phyloP scores from a whole-genome alignment of 306 rosid species.

The Pterocarpus santalinus region DNA sequence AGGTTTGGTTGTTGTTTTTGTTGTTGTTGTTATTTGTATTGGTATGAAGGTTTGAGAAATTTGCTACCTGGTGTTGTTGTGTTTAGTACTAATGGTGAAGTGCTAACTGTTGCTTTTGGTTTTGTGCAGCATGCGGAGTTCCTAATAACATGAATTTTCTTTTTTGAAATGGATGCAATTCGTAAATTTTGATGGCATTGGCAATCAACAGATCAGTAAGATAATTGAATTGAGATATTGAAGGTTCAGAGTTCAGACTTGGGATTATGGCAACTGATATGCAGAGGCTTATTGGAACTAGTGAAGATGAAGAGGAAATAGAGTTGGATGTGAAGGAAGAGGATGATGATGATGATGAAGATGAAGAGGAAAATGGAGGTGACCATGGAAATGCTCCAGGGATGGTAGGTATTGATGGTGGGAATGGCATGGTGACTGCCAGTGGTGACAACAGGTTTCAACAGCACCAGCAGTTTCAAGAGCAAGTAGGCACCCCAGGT shows the following conservation, averaged over 20 bases:
- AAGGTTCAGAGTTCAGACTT: conserved; percentile 45
- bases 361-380: conserved; percentile 61
- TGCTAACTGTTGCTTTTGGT: conserved; percentile 27
- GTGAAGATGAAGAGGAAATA: conserved; percentile 92
- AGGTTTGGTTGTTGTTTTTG: neutral
- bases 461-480: conserved; percentile 72
- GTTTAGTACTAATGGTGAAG: conserved; percentile 17
- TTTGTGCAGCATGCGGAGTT: conserved; percentile 46
- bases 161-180: conserved; percentile 31
- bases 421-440: conserved; percentile 64
- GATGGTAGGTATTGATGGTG: conserved; percentile 80
- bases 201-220: conserved; percentile 29
- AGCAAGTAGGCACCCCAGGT: conserved; percentile 76
- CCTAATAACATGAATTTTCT: conserved; percentile 16
- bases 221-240: conserved; percentile 32
- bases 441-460: conserved; percentile 67
- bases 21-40: neutral
- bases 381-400: conserved; percentile 52
- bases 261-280: conserved; percentile 78
- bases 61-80: conserved; percentile 15
- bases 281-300: conserved; percentile 80
- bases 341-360: conserved; percentile 68
- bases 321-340: conserved; percentile 94
- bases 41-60: neutral
- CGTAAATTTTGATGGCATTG: conserved; percentile 42